A percentile compares a stretch with the other conserved stretches of the same genome.
Evolutionary conservation across 352 stramenopile genomes (phyloP).

Genomic region (Phytophthora multivora): DNA sequence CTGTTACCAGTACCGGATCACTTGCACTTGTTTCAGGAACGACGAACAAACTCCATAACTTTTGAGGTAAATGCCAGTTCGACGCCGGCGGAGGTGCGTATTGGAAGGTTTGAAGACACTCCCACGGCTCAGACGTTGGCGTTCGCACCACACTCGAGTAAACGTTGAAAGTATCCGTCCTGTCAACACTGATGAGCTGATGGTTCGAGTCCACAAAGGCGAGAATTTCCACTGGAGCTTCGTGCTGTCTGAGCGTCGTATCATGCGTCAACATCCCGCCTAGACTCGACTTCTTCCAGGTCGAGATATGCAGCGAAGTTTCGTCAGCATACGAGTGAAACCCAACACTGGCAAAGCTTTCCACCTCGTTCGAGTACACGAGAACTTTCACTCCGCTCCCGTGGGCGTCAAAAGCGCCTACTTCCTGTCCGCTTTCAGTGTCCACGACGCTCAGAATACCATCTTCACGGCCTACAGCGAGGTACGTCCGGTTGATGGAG

Average conservation of each 20-base stretch:
- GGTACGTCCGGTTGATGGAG: conserved; percentile 56
- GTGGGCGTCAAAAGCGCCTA: conserved; percentile 61
- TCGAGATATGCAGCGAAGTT: conserved; percentile 59
- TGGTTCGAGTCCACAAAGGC: conserved; percentile 63
- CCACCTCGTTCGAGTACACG: conserved; percentile 46
- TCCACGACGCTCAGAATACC: conserved; percentile 62
- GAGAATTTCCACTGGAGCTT: conserved; percentile 46
- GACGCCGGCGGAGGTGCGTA: conserved; percentile 20
- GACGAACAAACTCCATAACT: conserved; percentile 43
- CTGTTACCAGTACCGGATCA: conserved; percentile 61
- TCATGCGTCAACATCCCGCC: conserved; percentile 35
- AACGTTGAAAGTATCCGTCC: conserved; percentile 43
- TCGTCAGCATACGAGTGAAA: conserved; percentile 73
- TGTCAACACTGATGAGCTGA: conserved; percentile 63
- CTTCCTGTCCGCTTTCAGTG: conserved; percentile 47
- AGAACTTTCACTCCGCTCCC: conserved; percentile 62
- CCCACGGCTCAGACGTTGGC: conserved; percentile 51
- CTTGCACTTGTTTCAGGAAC: conserved; percentile 50
- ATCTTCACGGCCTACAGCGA: conserved; percentile 59
- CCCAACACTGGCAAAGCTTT: conserved; percentile 62
- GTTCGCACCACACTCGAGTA: conserved; percentile 57
- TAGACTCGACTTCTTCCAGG: conserved; percentile 48
- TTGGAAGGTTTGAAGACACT: conserved; percentile 51
- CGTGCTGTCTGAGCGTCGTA: conserved; percentile 40
- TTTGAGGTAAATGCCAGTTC: conserved; percentile 28